Conservation (phyloP, 257 asterid species). For the Nicotiana benthamiana region DNA sequence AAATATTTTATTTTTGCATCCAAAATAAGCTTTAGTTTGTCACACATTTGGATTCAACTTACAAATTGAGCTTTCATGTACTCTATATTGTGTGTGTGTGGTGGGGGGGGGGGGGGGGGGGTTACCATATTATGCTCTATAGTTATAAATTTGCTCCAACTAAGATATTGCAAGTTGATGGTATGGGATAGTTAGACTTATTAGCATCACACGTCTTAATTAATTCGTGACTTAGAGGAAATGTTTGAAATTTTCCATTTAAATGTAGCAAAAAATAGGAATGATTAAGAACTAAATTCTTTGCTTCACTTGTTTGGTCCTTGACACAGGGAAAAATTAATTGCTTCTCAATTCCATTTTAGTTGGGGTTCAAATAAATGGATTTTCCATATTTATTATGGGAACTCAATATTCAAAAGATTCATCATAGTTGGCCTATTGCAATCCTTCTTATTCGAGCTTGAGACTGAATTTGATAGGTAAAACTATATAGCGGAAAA, state of each 20-base stretch:
- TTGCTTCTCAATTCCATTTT: neutral
- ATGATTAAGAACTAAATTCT: neutral
- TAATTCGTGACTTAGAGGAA: neutral
- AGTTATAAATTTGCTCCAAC: neutral
- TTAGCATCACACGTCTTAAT: neutral
- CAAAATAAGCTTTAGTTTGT: neutral
- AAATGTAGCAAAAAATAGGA: neutral
- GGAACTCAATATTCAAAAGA: neutral
- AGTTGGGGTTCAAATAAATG: neutral
- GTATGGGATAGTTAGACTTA: neutral
- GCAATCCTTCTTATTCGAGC: neutral
- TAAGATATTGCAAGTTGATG: neutral
- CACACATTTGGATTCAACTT: neutral
- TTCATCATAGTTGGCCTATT: neutral
- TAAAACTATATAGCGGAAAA: neutral
- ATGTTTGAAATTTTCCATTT: neutral
- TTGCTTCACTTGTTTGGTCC: neutral
- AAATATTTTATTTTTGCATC: neutral
- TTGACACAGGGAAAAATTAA: neutral
- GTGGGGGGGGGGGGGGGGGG: too few relatives aligned
- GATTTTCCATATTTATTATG: neutral
- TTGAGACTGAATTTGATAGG: neutral
- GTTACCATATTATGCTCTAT: too few relatives aligned
- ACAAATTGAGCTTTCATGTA: constrained; percentile 3
- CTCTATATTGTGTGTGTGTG: neutral